phyloP scores from a whole-genome alignment of 768 basidiomycete genomes.

The Suillus tomentosus region DNA sequence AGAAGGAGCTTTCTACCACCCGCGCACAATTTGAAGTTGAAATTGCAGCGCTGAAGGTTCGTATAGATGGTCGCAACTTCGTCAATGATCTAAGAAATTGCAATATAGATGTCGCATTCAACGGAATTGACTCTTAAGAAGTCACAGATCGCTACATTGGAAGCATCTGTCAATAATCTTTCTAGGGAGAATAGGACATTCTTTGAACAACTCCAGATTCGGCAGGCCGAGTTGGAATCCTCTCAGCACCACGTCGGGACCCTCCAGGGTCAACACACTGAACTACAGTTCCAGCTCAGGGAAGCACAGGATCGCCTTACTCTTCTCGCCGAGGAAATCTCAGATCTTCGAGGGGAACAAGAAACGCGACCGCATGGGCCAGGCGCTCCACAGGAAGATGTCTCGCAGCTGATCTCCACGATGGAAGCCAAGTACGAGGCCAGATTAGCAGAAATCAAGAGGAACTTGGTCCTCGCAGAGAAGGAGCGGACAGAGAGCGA shows the following conservation, averaged over 20 bases:
- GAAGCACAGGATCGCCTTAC: conserved; percentile 75
- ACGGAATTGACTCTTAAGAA: conserved; percentile 66
- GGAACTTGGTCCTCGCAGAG: conserved; percentile 64
- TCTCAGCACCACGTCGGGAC: conserved; percentile 74
- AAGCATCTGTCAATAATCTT: conserved; percentile 67
- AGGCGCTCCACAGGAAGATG: conserved; percentile 56
- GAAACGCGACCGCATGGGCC: conserved; percentile 46
- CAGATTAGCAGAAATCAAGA: conserved; percentile 70
- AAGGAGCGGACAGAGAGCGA: conserved; percentile 86
- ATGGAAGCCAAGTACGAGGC: conserved; percentile 78
- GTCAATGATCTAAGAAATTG: conserved; percentile 12
- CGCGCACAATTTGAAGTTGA: conserved; percentile 80
- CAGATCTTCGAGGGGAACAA: conserved; percentile 63
- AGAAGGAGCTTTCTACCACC: conserved; percentile 68
- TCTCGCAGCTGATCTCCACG: conserved; percentile 72
- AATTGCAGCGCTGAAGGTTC: conserved; percentile 70
- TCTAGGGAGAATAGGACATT: conserved; percentile 74
- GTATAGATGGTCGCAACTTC: conserved; percentile 12
- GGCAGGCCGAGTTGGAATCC: conserved; percentile 90
- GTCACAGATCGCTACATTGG: conserved; percentile 67
- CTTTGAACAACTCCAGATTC: conserved; percentile 85
- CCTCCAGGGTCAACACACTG: conserved; percentile 75
- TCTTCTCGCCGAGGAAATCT: conserved; percentile 70
- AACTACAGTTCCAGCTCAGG: conserved; percentile 83
- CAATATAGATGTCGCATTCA: conserved; percentile 59